Base-by-base conservation (phyloP, 2,329 filamentous ascomycete species). In the Neoarthrinium moseri region DNA sequence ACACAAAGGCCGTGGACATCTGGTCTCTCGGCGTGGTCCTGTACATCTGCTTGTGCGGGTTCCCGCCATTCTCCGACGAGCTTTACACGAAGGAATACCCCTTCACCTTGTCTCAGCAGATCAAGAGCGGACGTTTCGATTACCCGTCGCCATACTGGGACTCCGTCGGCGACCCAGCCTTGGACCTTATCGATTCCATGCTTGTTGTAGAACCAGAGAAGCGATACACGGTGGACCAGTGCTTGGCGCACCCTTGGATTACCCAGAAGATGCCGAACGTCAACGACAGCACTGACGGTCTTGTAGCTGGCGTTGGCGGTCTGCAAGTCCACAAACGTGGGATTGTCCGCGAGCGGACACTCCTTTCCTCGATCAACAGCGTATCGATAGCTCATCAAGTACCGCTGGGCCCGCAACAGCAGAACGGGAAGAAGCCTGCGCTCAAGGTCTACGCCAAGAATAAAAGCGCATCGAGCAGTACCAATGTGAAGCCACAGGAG, bases 141-240 rank as follows among this genome's bases (percentile, higher is more conserved):
- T 99, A 96, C 60, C 92, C 94, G 1, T 95, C 90, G 2, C 94
- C 94, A 0, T 97, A 97, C 67, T 99, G 91, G 91, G 90, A 95
- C 65, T 81, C 83, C 3, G 84, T 96, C 23, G 86, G 88, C 59
- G 91, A 97, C 54, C 80, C 87, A 45, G 94, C 92, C 6, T 75
- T 99, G 43, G 91, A 97, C 56, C 76, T 99, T 26, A 97, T 99
- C 55, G 94, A 99, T 65, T 80, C 79, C 33, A 99, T 99, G 94
- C 79, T 99, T 41, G 87, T 89, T 3, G 91, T 96, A 26, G 85
- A 96, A 53, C 85, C 90, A 3, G 83, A 89, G 22, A 81, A 86
- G 64, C 84, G 94, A 39, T 92, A 87, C 65, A 92, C 88, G 0
- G 83, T 99, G 49, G 91, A 97, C 53, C 83, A 95, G 58, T 97